Evolutionary conservation across 441 rosid genomes (phyloP).

Genomic region (Bocquillonia castaneifolia): DNA sequence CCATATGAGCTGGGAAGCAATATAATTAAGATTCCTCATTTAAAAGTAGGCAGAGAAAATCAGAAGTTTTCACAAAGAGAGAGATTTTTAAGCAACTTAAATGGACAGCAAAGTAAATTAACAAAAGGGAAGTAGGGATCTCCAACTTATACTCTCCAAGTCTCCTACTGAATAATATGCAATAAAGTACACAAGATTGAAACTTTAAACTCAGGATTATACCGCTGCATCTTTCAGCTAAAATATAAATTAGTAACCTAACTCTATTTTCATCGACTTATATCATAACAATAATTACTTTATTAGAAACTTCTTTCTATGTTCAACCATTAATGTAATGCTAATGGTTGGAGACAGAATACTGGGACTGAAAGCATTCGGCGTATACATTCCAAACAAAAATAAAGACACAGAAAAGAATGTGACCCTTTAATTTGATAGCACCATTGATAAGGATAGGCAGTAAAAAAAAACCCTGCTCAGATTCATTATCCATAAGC

Average conservation of each 20-base stretch:
- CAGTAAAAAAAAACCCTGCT: too few species aligned
- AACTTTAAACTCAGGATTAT: conserved; percentile 13
- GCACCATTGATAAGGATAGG: not conserved
- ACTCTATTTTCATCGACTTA: conserved; percentile 14
- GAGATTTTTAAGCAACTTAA: conserved; percentile 17
- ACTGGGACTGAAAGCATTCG: too few species aligned
- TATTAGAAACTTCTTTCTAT: not conserved
- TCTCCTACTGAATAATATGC: conserved; percentile 10
- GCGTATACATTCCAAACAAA: too few species aligned
- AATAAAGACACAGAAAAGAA: not conserved
- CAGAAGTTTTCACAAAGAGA: conserved; percentile 12
- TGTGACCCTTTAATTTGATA: not conserved
- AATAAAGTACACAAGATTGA: conserved; percentile 14
- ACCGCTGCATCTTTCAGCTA: conserved; percentile 2
- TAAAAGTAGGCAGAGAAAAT: conserved; percentile 21
- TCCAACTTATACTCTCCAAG: conserved; percentile 3
- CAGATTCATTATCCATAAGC: not conserved
- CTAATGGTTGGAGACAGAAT: too few species aligned
- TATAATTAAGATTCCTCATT: conserved; percentile 32
- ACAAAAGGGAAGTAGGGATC: not conserved
- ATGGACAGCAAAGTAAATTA: conserved; percentile 16
- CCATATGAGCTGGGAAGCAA: conserved; percentile 52
- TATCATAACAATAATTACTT: not conserved
- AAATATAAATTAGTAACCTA: conserved; percentile 11
- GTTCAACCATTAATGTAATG: not conserved